Percentiles rank a stretch among this genome's conserved stretches.
phyloP scores from a whole-genome alignment of 495 filamentous ascomycete species.

The Cenococcum geophilum region DNA sequence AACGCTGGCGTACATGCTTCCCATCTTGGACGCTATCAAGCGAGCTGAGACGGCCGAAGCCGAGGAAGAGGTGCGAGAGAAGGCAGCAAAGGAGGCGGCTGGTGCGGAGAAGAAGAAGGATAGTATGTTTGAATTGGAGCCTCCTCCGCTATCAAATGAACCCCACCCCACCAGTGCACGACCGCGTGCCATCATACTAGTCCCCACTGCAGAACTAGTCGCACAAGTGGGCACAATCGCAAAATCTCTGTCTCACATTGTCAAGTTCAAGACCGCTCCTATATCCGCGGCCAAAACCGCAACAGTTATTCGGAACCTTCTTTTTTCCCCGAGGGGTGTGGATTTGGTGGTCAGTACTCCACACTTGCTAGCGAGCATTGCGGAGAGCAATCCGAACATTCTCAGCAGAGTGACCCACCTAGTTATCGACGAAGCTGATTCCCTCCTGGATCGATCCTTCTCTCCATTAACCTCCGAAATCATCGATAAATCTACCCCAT shows the following conservation, averaged over 20 bases:
- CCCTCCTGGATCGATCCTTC: constrained; percentile 88
- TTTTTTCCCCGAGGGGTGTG: constrained; percentile 75
- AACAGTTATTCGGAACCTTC: constrained; percentile 73
- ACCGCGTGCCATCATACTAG: constrained; percentile 75
- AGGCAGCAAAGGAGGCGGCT: constrained; percentile 46
- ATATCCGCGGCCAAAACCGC: constrained; percentile 71
- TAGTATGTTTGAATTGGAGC: constrained; percentile 48
- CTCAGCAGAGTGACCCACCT: constrained; percentile 81
- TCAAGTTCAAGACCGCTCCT: constrained; percentile 72
- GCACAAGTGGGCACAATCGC: constrained; percentile 71
- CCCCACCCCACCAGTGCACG: constrained; percentile 66
- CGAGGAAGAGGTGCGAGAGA: constrained; percentile 40
- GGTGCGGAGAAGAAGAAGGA: constrained; percentile 45
- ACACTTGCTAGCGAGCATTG: constrained; percentile 78
- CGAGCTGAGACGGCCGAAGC: constrained; percentile 58
- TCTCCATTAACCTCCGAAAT: constrained; percentile 71
- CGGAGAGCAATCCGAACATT: constrained; percentile 78
- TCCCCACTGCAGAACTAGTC: constrained; percentile 95
- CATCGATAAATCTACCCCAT: constrained; percentile 67
- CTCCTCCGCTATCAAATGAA: constrained; percentile 54
- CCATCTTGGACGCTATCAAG: constrained; percentile 77
- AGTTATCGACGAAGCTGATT: constrained; percentile 91
- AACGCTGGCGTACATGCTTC: constrained; percentile 84
- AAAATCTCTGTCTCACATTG: constrained; percentile 72
- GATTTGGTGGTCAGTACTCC: constrained; percentile 86